These are phyloP conservation scores for Aspergillus arachidicola DNA, from an alignment of 2,329 filamentous ascomycete species.

Conservation along the genomic window DNA sequence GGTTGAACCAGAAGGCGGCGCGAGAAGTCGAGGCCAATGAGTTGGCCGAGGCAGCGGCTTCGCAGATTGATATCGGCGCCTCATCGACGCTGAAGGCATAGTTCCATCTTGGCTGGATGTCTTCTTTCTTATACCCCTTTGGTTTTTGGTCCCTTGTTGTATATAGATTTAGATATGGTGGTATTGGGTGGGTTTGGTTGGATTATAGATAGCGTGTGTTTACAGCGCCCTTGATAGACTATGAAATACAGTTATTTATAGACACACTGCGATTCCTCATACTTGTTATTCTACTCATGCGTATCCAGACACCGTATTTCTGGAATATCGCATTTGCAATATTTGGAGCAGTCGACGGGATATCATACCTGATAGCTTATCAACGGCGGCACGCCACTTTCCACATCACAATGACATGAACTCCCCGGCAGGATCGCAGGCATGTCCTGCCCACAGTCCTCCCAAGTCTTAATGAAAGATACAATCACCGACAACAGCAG, in stretches of 20 bases:
- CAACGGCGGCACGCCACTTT: neutral
- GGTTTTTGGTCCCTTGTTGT: neutral
- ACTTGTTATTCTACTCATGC: neutral
- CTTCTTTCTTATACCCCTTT: constrained; percentile 1
- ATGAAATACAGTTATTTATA: neutral
- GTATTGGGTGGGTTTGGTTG: neutral
- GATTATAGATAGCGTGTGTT: constrained; percentile 4
- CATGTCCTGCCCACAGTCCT: constrained; percentile 34
- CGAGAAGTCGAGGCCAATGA: constrained; percentile 50
- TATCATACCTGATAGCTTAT: neutral
- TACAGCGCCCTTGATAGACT: neutral
- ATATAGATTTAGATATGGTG: neutral
- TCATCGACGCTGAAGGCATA: constrained; percentile 21
- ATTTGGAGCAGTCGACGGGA: neutral
- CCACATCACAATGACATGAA: constrained; percentile 23
- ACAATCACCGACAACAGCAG: constrained; percentile 37
- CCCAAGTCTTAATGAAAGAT: constrained; percentile 22
- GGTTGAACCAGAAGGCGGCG: constrained; percentile 75
- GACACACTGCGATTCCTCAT: neutral
- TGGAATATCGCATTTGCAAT: neutral
- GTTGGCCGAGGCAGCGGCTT: constrained; percentile 19
- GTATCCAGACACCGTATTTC: neutral
- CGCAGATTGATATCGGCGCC: constrained; percentile 15
- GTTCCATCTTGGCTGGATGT: neutral
- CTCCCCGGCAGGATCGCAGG: constrained; percentile 24